phyloP scores from a whole-genome alignment of 1,284 basidiomycete genomes.

The Papiliotrema terrestris region DNA sequence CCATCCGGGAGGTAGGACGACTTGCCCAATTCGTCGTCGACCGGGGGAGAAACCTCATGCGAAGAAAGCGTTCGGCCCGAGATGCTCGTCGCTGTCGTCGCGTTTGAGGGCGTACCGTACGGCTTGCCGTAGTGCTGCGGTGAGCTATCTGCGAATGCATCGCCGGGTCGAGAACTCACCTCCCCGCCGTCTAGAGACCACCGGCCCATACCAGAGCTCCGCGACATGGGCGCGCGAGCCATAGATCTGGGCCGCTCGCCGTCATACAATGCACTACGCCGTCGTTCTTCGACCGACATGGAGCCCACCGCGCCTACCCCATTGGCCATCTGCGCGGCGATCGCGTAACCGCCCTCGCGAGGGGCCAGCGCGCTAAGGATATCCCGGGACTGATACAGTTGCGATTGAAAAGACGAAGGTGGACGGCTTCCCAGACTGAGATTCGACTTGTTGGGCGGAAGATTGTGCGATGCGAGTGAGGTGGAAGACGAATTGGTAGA shows the following conservation, averaged over 20 bases:
- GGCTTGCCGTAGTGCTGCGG: conserved; percentile 19
- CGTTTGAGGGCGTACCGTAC: conserved; percentile 28
- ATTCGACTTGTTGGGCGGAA: conserved; percentile 31
- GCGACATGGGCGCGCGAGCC: conserved; percentile 33
- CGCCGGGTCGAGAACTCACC: conserved; percentile 12
- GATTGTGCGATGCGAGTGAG: conserved; percentile 29
- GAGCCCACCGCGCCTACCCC: conserved; percentile 19
- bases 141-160: conserved; percentile 1
- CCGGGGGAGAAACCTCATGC: conserved; percentile 22
- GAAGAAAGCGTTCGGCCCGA: conserved; percentile 20
- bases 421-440: conserved; percentile 23
- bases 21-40: conserved; percentile 8
- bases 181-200: conserved; percentile 44
- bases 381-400: conserved; percentile 37
- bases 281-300: conserved; percentile 25
- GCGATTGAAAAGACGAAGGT: conserved; percentile 14
- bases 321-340: conserved; percentile 42
- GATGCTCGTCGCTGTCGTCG: conserved; percentile 32
- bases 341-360: conserved; percentile 48
- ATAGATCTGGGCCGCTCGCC: conserved; percentile 8
- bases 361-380: conserved; percentile 41
- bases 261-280: conserved; percentile 22
- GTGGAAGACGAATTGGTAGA: conserved; percentile 44
- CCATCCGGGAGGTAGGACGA: conserved; percentile 24
- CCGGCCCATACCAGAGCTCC: conserved; percentile 40